Conservation (phyloP, 495 filamentous ascomycete species). For the Hamigera avellanea region DNA sequence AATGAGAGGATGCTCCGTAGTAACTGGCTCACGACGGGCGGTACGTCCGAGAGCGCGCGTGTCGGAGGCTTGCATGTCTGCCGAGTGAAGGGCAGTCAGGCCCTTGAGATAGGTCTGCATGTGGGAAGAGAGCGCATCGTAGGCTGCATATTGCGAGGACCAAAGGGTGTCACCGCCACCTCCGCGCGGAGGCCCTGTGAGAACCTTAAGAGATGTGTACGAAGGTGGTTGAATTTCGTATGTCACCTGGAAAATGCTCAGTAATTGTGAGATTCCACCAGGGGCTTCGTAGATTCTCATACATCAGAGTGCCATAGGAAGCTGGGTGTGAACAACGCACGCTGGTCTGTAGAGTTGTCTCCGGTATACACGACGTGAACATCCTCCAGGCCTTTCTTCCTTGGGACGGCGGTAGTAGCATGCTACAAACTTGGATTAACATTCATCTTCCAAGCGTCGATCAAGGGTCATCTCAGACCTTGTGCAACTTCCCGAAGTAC, state of each 20-base stretch:
- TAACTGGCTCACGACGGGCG: constrained; percentile 56
- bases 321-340: constrained; percentile 34
- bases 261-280: no score
- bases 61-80: constrained; percentile 57
- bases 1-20: constrained; percentile 58
- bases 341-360: constrained; percentile 50
- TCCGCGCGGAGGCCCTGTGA: constrained; percentile 53
- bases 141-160: constrained; percentile 64
- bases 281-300: no score
- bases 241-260: constrained; percentile 44
- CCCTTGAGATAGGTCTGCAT: constrained; percentile 65
- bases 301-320: constrained; percentile 56
- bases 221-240: constrained; percentile 72
- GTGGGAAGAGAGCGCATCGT: constrained; percentile 52
- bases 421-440: constrained; percentile 17
- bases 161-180: constrained; percentile 69
- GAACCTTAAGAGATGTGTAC: constrained; percentile 59
- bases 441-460: neutral
- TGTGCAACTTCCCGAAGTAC: constrained; percentile 59
- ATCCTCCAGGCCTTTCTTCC: constrained; percentile 48
- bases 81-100: constrained; percentile 60
- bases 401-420: constrained; percentile 49
- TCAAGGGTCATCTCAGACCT: constrained; percentile 18
- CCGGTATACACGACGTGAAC: constrained; percentile 58
- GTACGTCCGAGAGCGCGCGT: constrained; percentile 47